Conservation (phyloP, 2,329 filamentous ascomycete species). For the Ceratocystis ficicola region DNA sequence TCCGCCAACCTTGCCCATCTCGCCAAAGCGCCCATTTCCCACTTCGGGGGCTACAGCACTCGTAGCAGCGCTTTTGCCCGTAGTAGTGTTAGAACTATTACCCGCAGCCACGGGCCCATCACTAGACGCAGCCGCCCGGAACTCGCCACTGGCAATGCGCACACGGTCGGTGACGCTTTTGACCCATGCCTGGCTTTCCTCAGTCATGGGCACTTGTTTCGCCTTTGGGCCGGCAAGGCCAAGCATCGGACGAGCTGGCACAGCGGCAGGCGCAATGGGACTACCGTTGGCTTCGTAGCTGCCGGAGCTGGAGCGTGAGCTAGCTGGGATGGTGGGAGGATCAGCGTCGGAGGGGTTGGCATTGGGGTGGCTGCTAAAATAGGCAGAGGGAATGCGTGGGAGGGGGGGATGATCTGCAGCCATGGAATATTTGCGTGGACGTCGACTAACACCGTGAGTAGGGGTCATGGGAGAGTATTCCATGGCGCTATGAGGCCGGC, state of each 20-base stretch:
- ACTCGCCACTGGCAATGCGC: conserved; percentile 55
- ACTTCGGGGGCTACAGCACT: neutral
- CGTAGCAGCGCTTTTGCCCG: neutral
- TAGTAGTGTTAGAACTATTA: neutral
- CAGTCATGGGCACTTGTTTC: conserved; percentile 53
- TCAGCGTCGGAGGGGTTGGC: conserved; percentile 27
- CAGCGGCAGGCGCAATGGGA: conserved; percentile 25
- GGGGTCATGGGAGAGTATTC: conserved; percentile 35
- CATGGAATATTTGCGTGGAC: conserved; percentile 39
- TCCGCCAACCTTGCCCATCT: conserved; percentile 58
- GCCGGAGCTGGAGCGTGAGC: conserved; percentile 42
- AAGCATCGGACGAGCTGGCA: conserved; percentile 34
- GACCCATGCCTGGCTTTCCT: conserved; percentile 67
- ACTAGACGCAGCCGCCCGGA: conserved; percentile 33
- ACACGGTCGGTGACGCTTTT: conserved; percentile 74
- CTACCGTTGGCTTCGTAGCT: conserved; percentile 40
- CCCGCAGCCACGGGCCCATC: neutral
- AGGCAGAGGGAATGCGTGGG: conserved; percentile 29
- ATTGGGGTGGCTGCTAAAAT: conserved; percentile 31
- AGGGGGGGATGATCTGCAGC: conserved; percentile 19
- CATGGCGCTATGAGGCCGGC: conserved; percentile 31
- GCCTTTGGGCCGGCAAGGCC: conserved; percentile 59
- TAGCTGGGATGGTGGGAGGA: conserved; percentile 29
- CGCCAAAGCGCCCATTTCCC: conserved; percentile 42
- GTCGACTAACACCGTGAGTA: conserved; percentile 37